These are phyloP conservation scores for Sclerotinia nivalis DNA, from an alignment of 2,329 filamentous ascomycete species.

Conservation along the genomic window DNA sequence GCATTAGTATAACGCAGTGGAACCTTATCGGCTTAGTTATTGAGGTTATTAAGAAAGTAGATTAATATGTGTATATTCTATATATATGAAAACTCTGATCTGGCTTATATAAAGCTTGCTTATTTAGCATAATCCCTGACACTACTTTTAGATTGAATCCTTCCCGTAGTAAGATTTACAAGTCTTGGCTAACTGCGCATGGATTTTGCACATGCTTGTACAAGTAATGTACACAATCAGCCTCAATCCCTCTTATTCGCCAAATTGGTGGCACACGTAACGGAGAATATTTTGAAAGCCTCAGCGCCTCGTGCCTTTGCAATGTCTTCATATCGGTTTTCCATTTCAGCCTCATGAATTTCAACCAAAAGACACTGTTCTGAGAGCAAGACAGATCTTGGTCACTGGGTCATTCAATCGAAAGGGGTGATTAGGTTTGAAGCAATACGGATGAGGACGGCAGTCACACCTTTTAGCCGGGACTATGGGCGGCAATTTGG, in stretches of 20 bases:
- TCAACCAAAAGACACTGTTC: neutral
- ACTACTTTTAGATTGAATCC: neutral
- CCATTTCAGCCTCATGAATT: neutral
- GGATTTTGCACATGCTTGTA: constrained; percentile 3
- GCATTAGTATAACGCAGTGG: no score
- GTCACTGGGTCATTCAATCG: neutral
- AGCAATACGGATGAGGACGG: neutral
- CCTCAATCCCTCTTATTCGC: neutral
- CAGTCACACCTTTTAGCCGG: neutral
- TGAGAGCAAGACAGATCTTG: neutral
- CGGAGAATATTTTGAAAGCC: neutral
- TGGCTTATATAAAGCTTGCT: no score
- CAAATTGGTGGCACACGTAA: neutral
- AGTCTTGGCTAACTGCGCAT: neutral
- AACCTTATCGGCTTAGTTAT: no score
- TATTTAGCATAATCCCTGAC: no score
- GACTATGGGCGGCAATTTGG: neutral
- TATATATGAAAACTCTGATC: no score
- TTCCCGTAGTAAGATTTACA: no score
- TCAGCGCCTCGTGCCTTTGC: neutral
- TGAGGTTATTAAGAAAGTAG: no score
- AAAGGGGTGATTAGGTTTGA: neutral
- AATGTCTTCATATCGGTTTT: neutral
- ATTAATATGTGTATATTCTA: no score
- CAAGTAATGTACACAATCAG: constrained; percentile 1